Conservation (phyloP, 106 monocot genomes). For the Acorus calamus region DNA sequence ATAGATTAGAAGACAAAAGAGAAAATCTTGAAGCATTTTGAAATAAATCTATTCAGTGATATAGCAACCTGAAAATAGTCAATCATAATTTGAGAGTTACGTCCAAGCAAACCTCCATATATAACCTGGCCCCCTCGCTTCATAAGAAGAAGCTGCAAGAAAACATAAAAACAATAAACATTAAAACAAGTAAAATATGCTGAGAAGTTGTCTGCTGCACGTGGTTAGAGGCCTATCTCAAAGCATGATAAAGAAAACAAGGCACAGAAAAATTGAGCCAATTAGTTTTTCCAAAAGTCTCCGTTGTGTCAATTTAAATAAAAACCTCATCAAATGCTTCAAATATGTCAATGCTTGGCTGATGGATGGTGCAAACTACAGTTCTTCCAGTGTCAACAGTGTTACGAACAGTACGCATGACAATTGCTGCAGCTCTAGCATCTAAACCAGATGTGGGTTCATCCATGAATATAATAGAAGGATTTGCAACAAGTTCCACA, state of each 20-base stretch:
- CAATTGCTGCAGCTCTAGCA: constrained; percentile 73
- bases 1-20: too few relatives aligned
- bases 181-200: too few relatives aligned
- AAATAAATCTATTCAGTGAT: neutral
- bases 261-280: too few relatives aligned
- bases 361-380: constrained; percentile 75
- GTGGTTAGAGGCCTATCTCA: too few relatives aligned
- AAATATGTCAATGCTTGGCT: constrained; percentile 87
- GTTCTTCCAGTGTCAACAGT: constrained; percentile 71
- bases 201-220: too few relatives aligned
- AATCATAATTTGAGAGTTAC: constrained; percentile 37
- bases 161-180: constrained; percentile 3
- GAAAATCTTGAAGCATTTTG: too few relatives aligned
- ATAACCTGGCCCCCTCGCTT: constrained; percentile 41
- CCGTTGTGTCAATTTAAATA: too few relatives aligned
- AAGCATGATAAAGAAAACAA: too few relatives aligned
- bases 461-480: constrained; percentile 89
- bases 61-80: constrained; percentile 35
- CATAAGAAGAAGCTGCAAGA: constrained; percentile 41
- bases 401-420: constrained; percentile 71
- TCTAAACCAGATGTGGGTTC: constrained; percentile 76
- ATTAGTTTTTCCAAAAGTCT: too few relatives aligned
- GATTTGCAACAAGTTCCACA: constrained; percentile 78
- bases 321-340: constrained; percentile 80
- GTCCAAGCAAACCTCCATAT: constrained; percentile 40